These are phyloP conservation scores for Pterocarpus macrocarpus DNA, from an alignment of 306 rosid genomes.

Conservation along the genomic window DNA sequence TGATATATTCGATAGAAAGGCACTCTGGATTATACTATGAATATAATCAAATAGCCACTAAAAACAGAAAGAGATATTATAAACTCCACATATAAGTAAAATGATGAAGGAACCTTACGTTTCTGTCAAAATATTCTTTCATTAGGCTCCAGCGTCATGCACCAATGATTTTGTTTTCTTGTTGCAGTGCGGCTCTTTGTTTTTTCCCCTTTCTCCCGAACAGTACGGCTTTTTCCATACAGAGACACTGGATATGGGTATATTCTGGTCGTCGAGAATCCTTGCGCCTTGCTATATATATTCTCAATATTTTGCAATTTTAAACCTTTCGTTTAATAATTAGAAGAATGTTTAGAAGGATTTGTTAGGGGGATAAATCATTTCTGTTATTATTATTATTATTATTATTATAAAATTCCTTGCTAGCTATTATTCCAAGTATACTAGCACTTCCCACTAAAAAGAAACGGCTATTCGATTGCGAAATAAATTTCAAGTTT, in stretches of 20 bases:
- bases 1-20: background rate
- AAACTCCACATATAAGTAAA: background rate
- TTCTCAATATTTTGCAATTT: no score
- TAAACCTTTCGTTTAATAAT: no score
- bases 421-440: slow-evolving; percentile 22
- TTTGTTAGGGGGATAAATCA: no score
- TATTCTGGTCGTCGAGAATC: background rate
- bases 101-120: slow-evolving; percentile 20
- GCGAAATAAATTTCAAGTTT: background rate
- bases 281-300: background rate
- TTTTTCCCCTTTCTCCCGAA: no score
- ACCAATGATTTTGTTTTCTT: slow-evolving; percentile 23
- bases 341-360: no score
- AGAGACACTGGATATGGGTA: slow-evolving; percentile 3
- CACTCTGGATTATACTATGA: background rate
- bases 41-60: background rate
- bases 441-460: background rate
- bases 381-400: no score
- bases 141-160: slow-evolving; percentile 12
- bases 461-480: background rate
- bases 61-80: background rate
- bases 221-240: background rate
- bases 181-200: background rate
- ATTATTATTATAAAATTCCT: background rate
- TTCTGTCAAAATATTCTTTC: background rate